A percentile compares a stretch with the other conserved stretches of the same genome.
Evolutionary conservation across 164 flowering plant genomes (phyloP).

Genomic region (Echeveria elegans): DNA sequence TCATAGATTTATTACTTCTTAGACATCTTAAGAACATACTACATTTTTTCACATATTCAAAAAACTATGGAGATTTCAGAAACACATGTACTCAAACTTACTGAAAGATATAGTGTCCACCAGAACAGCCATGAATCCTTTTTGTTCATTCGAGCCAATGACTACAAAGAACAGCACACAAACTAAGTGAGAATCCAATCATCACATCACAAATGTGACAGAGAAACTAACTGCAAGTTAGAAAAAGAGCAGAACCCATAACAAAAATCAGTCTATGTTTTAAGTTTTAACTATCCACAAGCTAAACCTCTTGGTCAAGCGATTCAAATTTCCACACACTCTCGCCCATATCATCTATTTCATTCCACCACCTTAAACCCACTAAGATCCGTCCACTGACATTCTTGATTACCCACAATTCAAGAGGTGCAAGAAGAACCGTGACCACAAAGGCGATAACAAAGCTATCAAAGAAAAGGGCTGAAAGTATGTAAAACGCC

Average conservation of each 20-base stretch:
- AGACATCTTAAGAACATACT: too few species aligned
- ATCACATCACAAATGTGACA: not conserved
- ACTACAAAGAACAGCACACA: conserved; percentile 28
- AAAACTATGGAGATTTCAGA: not conserved
- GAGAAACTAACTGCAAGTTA: too few species aligned
- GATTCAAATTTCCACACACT: conserved; percentile 93
- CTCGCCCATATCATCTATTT: conserved; percentile 83
- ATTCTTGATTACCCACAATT: conserved; percentile 98
- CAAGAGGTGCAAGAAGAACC: conserved; percentile 89
- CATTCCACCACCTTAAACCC: conserved; percentile 99
- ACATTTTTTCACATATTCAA: not conserved
- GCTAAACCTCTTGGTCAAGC: conserved; percentile 87
- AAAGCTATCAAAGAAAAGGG: conserved; percentile 67
- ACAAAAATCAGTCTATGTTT: too few species aligned
- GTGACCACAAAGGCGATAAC: conserved; percentile 94
- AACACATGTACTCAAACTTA: conserved; percentile 22
- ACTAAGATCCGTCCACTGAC: conserved; percentile 96
- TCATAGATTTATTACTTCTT: too few species aligned
- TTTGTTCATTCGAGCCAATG: conserved; percentile 92
- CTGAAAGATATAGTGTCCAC: conserved; percentile 93
- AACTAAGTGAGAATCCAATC: conserved; percentile 9
- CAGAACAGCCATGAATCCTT: conserved; percentile 98
- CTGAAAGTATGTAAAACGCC: conserved; percentile 90
- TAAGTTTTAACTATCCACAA: not conserved
- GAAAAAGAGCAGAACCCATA: too few species aligned